These are phyloP conservation scores for Prunus kanzakura DNA, from an alignment of 306 rosid genomes.

Conservation along the genomic window DNA sequence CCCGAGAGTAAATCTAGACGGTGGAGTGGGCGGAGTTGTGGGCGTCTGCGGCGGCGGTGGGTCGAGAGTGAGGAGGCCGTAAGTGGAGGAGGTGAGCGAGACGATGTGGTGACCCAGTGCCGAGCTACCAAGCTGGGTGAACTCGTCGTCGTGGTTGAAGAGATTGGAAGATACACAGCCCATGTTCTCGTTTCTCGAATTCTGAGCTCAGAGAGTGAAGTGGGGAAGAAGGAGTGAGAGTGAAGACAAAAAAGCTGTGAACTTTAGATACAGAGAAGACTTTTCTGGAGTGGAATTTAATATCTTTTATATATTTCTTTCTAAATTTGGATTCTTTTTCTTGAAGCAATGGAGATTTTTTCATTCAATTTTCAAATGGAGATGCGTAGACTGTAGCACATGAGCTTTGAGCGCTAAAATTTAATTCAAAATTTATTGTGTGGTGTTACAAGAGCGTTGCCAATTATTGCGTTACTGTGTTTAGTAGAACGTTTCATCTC, in stretches of 20 bases:
- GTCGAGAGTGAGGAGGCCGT: conserved; percentile 85
- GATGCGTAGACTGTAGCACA: not conserved
- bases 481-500: not conserved
- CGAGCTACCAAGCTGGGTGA: conserved; percentile 61
- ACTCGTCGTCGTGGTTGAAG: conserved; percentile 67
- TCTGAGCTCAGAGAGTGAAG: not conserved
- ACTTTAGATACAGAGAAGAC: not conserved
- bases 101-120: conserved; percentile 87
- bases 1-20: conserved; percentile 46
- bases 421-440: conserved; percentile 6
- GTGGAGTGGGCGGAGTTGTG: conserved; percentile 37
- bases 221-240: not conserved
- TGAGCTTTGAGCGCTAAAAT: conserved; percentile 16
- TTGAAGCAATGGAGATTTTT: not conserved
- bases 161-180: conserved; percentile 87
- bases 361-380: not conserved
- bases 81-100: conserved; percentile 90
- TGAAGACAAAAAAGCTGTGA: not conserved
- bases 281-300: not conserved
- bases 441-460: not conserved
- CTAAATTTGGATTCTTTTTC: not conserved
- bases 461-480: not conserved
- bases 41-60: conserved; percentile 37
- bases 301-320: not conserved
- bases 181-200: conserved; percentile 29